Conservation (phyloP, 148 eudicot species). For the Polygonum aviculare region DNA sequence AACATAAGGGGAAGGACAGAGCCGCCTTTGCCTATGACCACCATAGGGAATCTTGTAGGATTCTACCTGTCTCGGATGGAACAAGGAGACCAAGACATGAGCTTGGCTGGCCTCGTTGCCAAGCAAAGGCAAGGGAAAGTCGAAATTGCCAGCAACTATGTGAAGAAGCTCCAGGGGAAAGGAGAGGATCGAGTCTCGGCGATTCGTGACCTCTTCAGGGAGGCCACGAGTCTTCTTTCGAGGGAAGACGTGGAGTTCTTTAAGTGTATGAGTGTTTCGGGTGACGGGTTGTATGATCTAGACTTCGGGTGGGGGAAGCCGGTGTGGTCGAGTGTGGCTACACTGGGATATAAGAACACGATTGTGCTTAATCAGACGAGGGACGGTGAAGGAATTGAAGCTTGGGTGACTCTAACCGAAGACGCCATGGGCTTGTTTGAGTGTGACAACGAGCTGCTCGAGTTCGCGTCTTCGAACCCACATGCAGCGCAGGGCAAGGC, state of each 20-base stretch:
- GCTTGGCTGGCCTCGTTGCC: neutral
- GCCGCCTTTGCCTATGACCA: slow-evolving; percentile 22
- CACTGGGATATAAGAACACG: slow-evolving; percentile 16
- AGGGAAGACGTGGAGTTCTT: slow-evolving; percentile 1
- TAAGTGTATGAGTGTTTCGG: slow-evolving; percentile 9
- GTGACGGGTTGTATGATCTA: slow-evolving; percentile 20
- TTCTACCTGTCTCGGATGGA: neutral
- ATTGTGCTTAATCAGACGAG: slow-evolving; percentile 23
- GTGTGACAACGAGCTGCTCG: neutral
- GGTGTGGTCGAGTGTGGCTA: slow-evolving; percentile 21
- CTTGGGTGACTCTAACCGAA: slow-evolving; percentile 27
- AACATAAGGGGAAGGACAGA: slow-evolving; percentile 28
- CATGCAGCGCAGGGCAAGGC: neutral
- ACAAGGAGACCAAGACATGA: neutral
- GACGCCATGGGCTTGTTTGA: neutral
- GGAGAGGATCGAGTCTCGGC: slow-evolving; percentile 4
- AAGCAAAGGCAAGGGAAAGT: slow-evolving; percentile 1
- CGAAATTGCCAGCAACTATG: neutral
- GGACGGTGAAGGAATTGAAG: slow-evolving; percentile 34
- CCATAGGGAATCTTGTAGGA: slow-evolving; percentile 20
- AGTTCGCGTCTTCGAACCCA: slow-evolving; percentile 5
- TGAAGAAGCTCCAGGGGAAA: slow-evolving; percentile 4
- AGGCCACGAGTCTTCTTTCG: neutral
- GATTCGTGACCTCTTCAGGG: neutral
- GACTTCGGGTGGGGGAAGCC: slow-evolving; percentile 64